Percentiles rank a stretch among this genome's conserved stretches.
Evolutionary conservation across 2,329 filamentous ascomycete genomes (phyloP).

Genomic region (Gremmenia infestans): DNA sequence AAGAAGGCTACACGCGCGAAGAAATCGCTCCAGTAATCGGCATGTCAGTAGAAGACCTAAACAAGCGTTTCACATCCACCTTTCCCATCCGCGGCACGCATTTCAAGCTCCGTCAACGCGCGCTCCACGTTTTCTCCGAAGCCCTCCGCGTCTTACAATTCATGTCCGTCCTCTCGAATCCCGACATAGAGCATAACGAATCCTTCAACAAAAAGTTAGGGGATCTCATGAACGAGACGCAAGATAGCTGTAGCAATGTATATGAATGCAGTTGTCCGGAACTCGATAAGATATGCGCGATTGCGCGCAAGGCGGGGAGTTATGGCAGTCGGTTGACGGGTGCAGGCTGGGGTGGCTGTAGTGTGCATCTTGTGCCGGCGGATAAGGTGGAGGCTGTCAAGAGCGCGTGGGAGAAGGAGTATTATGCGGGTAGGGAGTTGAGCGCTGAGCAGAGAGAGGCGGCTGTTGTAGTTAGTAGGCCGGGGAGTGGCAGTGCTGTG

Average conservation of each 20-base stretch:
- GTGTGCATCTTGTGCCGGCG: slow-evolving; percentile 83
- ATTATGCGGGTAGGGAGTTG: slow-evolving; percentile 65
- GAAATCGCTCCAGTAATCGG: slow-evolving; percentile 72
- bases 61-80: slow-evolving; percentile 74
- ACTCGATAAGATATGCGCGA: slow-evolving; percentile 80
- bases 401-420: slow-evolving; percentile 71
- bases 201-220: slow-evolving; percentile 67
- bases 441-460: slow-evolving; percentile 68
- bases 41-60: slow-evolving; percentile 64
- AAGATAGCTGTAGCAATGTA: slow-evolving; percentile 76
- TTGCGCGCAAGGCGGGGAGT: slow-evolving; percentile 72
- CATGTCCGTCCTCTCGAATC: slow-evolving; percentile 65
- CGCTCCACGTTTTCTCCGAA: slow-evolving; percentile 86
- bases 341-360: slow-evolving; percentile 95
- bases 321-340: slow-evolving; percentile 86
- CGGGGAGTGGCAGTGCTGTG: slow-evolving; percentile 66
- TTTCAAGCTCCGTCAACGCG: slow-evolving; percentile 84
- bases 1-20: slow-evolving; percentile 82
- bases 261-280: slow-evolving; percentile 93
- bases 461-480: slow-evolving; percentile 85
- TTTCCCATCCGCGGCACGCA: slow-evolving; percentile 84
- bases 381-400: slow-evolving; percentile 76
- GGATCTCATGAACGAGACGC: slow-evolving; percentile 80
- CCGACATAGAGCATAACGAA: slow-evolving; percentile 40
- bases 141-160: slow-evolving; percentile 82